Base-by-base conservation (phyloP, 495 filamentous ascomycete genomes). In the Neurospora sp. region DNA sequence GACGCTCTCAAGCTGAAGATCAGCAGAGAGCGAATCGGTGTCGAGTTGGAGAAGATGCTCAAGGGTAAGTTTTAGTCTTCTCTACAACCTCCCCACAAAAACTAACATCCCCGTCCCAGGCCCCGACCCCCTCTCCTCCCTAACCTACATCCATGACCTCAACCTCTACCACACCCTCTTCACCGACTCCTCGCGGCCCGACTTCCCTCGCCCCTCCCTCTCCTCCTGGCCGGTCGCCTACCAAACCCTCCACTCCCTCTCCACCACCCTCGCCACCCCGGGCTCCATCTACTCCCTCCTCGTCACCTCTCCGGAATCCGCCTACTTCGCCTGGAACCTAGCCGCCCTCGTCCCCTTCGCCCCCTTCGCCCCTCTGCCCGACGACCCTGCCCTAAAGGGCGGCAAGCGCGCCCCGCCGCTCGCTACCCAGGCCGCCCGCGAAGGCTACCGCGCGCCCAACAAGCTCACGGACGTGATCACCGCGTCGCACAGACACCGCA, bases 21-120 rank as follows among this genome's bases (percentile, higher is more conserved):
- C 71, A 97, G 92, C 76, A 89, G 94, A 39, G 96, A 99, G 80
- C 85, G 96, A 69, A 87, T 98, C 4, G 91, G 92, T 2, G 84
- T 89, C 5, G 96, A 99, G 79, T 54, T 97, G 8, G 90, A 92
- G 74, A 98, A 98, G 83, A 97, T 97, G 92, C 84, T 99, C 37
- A 90, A 87, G 80, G 93, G 93, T 91, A 73, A 43, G 74, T 48
- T n/a, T n/a, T n/a, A n/a, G n/a, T 19, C 71, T 73, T 15, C 19
- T 62, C 24, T 39, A 37, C 54, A 34, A 62, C 2, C 28, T 31
- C 13, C 11, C 5, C 2, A 8, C 2, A 7, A 6, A 1, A 3
- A 73, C 13, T 38, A 71, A 39, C 38, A 39, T 15, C 36, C 9
- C 54, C 3, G 2, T 38, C 19, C 24, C 10, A 92, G 92, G 91